Evolutionary conservation across 805 yeast species (phyloP).

Genomic region (Metschnikowia arizonensis): DNA sequence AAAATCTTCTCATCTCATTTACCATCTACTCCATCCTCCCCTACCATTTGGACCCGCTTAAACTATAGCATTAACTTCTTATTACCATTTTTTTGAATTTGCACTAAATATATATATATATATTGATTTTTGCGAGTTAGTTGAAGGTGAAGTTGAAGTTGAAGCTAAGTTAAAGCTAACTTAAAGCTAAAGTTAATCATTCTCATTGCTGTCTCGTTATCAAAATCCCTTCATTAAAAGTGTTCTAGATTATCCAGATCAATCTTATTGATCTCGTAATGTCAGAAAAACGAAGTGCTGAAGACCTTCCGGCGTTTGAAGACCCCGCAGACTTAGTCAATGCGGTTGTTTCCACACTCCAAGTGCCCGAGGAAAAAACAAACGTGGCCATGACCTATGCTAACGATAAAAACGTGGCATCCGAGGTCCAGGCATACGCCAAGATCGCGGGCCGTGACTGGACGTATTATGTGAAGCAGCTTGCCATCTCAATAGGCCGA

Average conservation of each 20-base stretch:
- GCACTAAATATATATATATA: too few species aligned
- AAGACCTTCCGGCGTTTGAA: constrained; percentile 39
- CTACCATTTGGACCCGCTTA: not conserved
- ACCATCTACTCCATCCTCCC: not conserved
- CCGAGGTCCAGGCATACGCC: constrained; percentile 96
- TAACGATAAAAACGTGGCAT: constrained; percentile 63
- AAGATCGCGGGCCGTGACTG: constrained; percentile 89
- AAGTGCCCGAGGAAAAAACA: constrained; percentile 68
- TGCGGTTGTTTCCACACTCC: constrained; percentile 66
- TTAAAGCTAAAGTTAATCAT: too few species aligned
- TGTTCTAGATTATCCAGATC: too few species aligned
- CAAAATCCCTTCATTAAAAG: too few species aligned
- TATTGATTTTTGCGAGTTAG: too few species aligned
- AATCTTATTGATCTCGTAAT: not conserved
- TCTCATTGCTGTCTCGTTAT: too few species aligned
- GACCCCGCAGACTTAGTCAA: constrained; percentile 66
- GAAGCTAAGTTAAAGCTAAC: too few species aligned
- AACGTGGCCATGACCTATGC: constrained; percentile 69
- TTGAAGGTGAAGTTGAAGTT: too few species aligned
- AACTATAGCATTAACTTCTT: not conserved
- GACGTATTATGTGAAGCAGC: constrained; percentile 87
- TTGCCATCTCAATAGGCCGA: constrained; percentile 80
- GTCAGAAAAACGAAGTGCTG: constrained; percentile 11
- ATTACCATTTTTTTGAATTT: too few species aligned
- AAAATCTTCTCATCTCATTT: constrained; percentile 17